Evolutionary conservation across 768 basidiomycete genomes (phyloP).

Genomic region (Collybiopsis luxurians): DNA sequence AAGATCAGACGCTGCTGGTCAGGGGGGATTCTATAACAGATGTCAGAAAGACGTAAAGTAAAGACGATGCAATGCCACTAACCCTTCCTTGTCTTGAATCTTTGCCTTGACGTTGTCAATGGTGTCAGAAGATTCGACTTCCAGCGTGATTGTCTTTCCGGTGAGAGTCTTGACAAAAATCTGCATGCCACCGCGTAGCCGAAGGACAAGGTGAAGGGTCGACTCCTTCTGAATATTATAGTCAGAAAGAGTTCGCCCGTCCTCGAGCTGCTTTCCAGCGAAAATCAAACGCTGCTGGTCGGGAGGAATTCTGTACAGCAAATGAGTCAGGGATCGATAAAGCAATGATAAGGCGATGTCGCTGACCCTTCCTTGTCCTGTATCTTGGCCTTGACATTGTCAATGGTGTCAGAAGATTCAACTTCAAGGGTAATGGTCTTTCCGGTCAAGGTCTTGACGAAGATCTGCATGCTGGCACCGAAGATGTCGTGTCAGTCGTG

Average conservation of each 20-base stretch:
- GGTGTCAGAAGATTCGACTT: conserved; percentile 42
- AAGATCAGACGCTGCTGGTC: conserved; percentile 77
- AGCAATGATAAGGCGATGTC: background rate
- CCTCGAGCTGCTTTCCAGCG: conserved; percentile 73
- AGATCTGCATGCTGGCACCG: conserved; percentile 59
- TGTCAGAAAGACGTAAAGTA: too few relatives aligned
- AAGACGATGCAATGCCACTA: background rate
- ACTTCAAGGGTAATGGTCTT: too few relatives aligned
- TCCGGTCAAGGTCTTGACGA: conserved; percentile 53
- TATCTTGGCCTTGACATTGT: too few relatives aligned
- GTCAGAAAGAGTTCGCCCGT: too few relatives aligned
- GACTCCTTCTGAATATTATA: too few relatives aligned
- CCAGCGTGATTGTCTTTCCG: conserved; percentile 70
- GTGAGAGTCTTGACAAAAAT: conserved; percentile 58
- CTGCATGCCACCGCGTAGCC: conserved; percentile 63
- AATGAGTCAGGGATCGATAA: background rate
- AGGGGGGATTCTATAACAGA: conserved; percentile 44
- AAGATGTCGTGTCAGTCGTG: too few relatives aligned
- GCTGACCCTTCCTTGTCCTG: conserved; percentile 18
- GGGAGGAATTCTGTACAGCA: conserved; percentile 47
- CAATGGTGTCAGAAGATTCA: too few relatives aligned
- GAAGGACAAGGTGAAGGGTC: too few relatives aligned
- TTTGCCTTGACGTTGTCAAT: conserved; percentile 18
- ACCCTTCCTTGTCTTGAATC: conserved; percentile 21
- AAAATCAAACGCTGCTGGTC: conserved; percentile 77